Conservation (phyloP, 1,139 yeast species). For the Scheffersomyces illinoinensis region DNA sequence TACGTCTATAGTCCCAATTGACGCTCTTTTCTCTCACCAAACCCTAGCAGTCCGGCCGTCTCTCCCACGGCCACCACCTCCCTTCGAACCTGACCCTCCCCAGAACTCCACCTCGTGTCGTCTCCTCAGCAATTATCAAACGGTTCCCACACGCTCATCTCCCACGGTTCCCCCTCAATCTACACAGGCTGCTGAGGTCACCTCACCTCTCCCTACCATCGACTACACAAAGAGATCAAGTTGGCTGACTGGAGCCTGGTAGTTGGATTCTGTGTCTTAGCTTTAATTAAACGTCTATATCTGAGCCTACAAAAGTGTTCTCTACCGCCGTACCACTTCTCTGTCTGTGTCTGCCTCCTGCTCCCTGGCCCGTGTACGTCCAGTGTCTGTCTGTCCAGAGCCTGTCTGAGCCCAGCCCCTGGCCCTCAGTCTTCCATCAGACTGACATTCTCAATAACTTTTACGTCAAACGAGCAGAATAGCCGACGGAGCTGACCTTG, state of each 20-base stretch:
- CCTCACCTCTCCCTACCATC: background rate
- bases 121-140: background rate
- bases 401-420: background rate
- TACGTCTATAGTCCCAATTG: background rate
- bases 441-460: background rate
- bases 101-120: constrained; percentile 1
- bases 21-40: constrained; percentile 3
- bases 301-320: background rate
- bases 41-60: constrained; percentile 3
- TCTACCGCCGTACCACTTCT: background rate
- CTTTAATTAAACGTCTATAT: background rate
- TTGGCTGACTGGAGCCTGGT: background rate
- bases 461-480: background rate
- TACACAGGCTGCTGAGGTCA: background rate
- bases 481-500: background rate
- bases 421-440: background rate
- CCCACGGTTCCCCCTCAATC: background rate
- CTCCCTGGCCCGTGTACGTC: background rate
- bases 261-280: background rate
- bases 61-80: constrained; percentile 1
- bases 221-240: background rate
- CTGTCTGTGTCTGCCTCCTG: background rate
- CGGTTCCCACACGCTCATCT: background rate
- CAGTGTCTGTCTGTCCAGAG: background rate
- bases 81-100: background rate